These are phyloP conservation scores for Colletotrichum neosansevieriae DNA, from an alignment of 2,329 filamentous ascomycete species.

Conservation along the genomic window DNA sequence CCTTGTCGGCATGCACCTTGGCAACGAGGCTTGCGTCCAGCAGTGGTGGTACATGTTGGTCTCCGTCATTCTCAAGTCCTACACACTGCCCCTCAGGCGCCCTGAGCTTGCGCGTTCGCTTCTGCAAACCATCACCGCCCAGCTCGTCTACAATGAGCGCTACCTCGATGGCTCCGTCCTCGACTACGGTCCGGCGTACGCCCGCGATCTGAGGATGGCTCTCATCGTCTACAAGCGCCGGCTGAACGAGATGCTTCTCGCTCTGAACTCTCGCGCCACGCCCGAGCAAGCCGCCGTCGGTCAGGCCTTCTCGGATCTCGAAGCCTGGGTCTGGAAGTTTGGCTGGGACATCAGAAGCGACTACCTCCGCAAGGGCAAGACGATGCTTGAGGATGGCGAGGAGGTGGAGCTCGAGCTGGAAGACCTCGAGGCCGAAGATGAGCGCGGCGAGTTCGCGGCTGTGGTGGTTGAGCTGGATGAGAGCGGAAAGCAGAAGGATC, in stretches of 20 bases:
- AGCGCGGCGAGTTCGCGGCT: slow-evolving; percentile 65
- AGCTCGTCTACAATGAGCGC: slow-evolving; percentile 65
- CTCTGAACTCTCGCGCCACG: slow-evolving; percentile 50
- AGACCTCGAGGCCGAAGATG: slow-evolving; percentile 67
- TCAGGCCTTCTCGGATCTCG: slow-evolving; percentile 62
- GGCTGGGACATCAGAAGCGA: slow-evolving; percentile 68
- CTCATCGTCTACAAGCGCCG: slow-evolving; percentile 67
- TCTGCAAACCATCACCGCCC: slow-evolving; percentile 64
- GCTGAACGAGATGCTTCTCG: slow-evolving; percentile 60
- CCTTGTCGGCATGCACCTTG: slow-evolving; percentile 67
- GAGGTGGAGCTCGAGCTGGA: slow-evolving; percentile 60
- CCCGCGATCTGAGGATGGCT: slow-evolving; percentile 56
- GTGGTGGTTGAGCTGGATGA: slow-evolving; percentile 66
- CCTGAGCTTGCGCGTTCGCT: slow-evolving; percentile 61
- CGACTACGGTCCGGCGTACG: slow-evolving; percentile 50
- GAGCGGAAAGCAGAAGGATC: slow-evolving; percentile 61
- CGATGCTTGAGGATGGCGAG: slow-evolving; percentile 67
- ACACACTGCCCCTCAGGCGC: slow-evolving; percentile 55
- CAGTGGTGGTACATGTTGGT: slow-evolving; percentile 71
- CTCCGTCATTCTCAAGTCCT: slow-evolving; percentile 63
- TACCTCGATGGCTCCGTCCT: slow-evolving; percentile 61
- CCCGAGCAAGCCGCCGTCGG: slow-evolving; percentile 58
- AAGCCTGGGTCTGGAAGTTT: slow-evolving; percentile 59
- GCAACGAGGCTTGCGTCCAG: slow-evolving; percentile 70
- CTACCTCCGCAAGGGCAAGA: slow-evolving; percentile 60